phyloP scores from a whole-genome alignment of 257 asterid genomes.

The Catharanthus roseus region DNA sequence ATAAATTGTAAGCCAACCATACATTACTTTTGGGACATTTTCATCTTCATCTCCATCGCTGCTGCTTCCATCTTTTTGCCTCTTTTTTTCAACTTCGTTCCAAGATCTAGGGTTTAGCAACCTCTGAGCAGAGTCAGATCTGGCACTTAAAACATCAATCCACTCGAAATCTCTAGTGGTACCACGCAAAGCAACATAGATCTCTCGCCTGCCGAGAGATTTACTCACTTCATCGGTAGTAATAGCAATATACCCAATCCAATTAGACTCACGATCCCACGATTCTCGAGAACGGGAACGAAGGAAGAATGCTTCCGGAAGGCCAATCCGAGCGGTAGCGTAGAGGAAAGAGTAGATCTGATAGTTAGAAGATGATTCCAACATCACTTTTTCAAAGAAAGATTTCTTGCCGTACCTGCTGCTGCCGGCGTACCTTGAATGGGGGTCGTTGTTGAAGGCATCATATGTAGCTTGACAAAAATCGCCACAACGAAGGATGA shows the following conservation, averaged over 20 bases:
- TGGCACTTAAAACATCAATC: slow-evolving; percentile 48
- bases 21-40: slow-evolving; percentile 48
- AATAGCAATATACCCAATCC: slow-evolving; percentile 74
- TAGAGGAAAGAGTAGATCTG: slow-evolving; percentile 54
- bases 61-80: slow-evolving; percentile 2
- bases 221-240: slow-evolving; percentile 46
- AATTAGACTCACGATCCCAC: slow-evolving; percentile 89
- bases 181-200: slow-evolving; percentile 74
- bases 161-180: slow-evolving; percentile 65
- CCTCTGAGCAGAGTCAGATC: slow-evolving; percentile 40
- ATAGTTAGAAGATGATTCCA: slow-evolving; percentile 41
- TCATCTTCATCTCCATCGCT: slow-evolving; percentile 21
- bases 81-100: background rate
- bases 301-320: slow-evolving; percentile 44
- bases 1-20: slow-evolving; percentile 70
- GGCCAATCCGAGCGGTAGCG: slow-evolving; percentile 59
- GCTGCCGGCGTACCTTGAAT: slow-evolving; percentile 77
- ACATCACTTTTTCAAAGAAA: slow-evolving; percentile 62
- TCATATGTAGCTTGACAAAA: slow-evolving; percentile 87
- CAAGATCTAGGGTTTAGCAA: slow-evolving; percentile 21
- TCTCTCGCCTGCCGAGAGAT: slow-evolving; percentile 63
- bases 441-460: slow-evolving; percentile 78
- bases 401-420: slow-evolving; percentile 72
- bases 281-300: slow-evolving; percentile 59
- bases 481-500: slow-evolving; percentile 81